phyloP scores from a whole-genome alignment of 345 rosid genomes.

The Eucalyptus fibrosa region DNA sequence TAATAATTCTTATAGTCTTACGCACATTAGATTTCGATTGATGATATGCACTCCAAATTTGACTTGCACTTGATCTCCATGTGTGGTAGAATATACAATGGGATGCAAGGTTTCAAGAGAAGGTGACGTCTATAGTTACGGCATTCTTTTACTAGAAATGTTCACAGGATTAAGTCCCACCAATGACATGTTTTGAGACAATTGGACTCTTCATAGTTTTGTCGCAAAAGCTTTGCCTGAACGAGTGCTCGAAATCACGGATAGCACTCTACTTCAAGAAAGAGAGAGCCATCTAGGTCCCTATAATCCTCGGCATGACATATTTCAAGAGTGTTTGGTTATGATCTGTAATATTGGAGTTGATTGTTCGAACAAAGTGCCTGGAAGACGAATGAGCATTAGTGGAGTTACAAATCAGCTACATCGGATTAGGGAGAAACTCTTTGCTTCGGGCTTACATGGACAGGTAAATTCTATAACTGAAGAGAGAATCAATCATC shows the following conservation, averaged over 20 bases:
- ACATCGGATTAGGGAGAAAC: neutral
- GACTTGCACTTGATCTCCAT: neutral
- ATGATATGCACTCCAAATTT: fast-evolving
- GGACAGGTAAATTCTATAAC: neutral
- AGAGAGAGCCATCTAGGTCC: neutral
- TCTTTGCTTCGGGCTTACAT: neutral
- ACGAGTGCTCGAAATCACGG: neutral
- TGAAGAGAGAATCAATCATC: neutral
- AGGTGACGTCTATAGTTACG: neutral
- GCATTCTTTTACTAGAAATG: neutral
- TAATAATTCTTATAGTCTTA: neutral
- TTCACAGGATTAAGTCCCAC: neutral
- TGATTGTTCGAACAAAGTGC: neutral
- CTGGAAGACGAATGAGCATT: neutral
- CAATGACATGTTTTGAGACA: neutral
- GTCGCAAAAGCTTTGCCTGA: neutral
- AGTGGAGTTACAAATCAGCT: neutral
- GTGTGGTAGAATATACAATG: neutral
- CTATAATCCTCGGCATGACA: neutral
- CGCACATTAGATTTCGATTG: neutral
- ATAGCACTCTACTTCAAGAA: neutral
- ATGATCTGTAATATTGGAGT: neutral
- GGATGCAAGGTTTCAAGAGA: neutral
- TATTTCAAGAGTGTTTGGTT: neutral
- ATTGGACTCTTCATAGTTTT: neutral